Base-by-base conservation (phyloP, 2,329 filamentous ascomycete species). In the Colletotrichum cuscutae region DNA sequence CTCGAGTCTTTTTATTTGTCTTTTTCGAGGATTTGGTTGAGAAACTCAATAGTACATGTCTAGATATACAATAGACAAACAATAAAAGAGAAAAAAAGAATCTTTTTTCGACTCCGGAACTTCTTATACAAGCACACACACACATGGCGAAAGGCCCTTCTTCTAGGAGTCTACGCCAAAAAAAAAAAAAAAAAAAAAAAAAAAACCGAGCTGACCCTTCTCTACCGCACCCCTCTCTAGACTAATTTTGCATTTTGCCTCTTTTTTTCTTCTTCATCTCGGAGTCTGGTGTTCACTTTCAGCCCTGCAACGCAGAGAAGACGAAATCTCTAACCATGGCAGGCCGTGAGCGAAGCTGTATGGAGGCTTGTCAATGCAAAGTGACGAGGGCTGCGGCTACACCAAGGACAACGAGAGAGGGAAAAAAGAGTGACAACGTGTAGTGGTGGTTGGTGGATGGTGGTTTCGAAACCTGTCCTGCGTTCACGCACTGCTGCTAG, bases 381-480 rank as follows among this genome's bases (percentile, higher is more conserved):
- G 63, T 58, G 63, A 57, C 62, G 62, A 56, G 12, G 61, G 46
- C 37, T 15, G 57, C 26, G 49, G 60, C 42, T 63, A 53, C 46
- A 53, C 60, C 60, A 35, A 58, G 52, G 32, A 67, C 19, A 26
- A 49, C 13, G n/a, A 37, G 60, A 49, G 49, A 30, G 35, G 19
- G 37, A 56, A 67, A 61, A 61, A 35, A 67, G 65, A 61, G 28
- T 52, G 65, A 67, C 54, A 28, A n/a, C 24, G n/a, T 54, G 60
- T 60, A n/a, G 35, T 60, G 58, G 58, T 42, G 56, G 30, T 30
- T n/a, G 26, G 42, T 64, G 49, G 49, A 28, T 60, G 63, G 52
- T 65, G 32, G 63, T 65, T 57, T 26, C 42, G 49, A 64, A 35
- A 54, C 61, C 32, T 26, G 61, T 64, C 13, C 52, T 46, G 19